Evolutionary conservation across 2,329 filamentous ascomycete species (phyloP).

Genomic region (Chaetomiaceae sp.): DNA sequence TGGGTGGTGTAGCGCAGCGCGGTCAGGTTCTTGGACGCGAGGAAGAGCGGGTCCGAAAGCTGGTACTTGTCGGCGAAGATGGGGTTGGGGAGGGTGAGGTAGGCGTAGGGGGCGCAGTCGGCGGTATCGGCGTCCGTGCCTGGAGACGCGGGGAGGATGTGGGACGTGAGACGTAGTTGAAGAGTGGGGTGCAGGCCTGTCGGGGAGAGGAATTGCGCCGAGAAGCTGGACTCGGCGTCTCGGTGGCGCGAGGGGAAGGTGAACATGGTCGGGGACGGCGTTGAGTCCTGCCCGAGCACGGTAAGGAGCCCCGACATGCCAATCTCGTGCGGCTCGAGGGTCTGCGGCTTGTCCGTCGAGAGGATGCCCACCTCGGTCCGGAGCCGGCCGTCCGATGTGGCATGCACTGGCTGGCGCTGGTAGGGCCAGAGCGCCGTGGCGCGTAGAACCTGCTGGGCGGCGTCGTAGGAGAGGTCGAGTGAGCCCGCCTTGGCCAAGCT

Average conservation of each 20-base stretch:
- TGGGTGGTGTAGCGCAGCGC: constrained; percentile 62
- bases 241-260: constrained; percentile 74
- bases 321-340: constrained; percentile 63
- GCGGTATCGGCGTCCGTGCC: constrained; percentile 33
- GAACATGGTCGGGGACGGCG: constrained; percentile 72
- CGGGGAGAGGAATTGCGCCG: constrained; percentile 58
- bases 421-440: constrained; percentile 60
- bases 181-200: constrained; percentile 81
- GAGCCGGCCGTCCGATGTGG: constrained; percentile 38
- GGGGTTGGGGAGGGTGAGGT: constrained; percentile 72
- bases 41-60: constrained; percentile 67
- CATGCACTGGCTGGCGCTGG: constrained; percentile 34
- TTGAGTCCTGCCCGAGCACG: constrained; percentile 67
- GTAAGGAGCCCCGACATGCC: constrained; percentile 72
- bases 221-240: constrained; percentile 53
- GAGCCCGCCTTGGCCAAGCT: constrained; percentile 48
- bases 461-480: constrained; percentile 72
- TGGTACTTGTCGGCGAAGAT: constrained; percentile 89
- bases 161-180: constrained; percentile 55
- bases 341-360: constrained; percentile 53
- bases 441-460: constrained; percentile 57
- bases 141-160: neutral
- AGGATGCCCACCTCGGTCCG: constrained; percentile 79
- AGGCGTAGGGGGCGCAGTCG: constrained; percentile 67
- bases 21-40: constrained; percentile 71